Evolutionary conservation across 257 asterid genomes (phyloP).

Genomic region (Solanum microdontum): DNA sequence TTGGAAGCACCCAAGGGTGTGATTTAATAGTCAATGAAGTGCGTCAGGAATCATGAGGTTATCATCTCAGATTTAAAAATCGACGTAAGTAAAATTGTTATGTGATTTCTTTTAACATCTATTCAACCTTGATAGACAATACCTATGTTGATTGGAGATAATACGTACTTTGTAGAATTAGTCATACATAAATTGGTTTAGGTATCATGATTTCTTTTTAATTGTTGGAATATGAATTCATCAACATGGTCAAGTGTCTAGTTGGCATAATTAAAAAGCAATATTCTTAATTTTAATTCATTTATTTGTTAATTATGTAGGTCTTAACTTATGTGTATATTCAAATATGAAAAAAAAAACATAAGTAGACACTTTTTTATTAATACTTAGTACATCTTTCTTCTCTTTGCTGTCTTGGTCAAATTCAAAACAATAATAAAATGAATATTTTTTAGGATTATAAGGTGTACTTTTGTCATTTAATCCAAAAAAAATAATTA

Average conservation of each 20-base stretch:
- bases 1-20: not conserved
- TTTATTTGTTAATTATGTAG: not conserved
- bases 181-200: not conserved
- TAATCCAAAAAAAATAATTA: not conserved
- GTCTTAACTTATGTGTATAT: not conserved
- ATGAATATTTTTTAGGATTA: not conserved
- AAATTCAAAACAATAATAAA: not conserved
- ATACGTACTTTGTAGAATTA: accelerated
- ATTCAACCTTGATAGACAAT: not conserved
- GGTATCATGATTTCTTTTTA: not conserved
- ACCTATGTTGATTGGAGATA: not conserved
- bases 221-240: not conserved
- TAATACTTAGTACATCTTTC: not conserved
- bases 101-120: not conserved
- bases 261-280: not conserved
- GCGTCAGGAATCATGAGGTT: not conserved
- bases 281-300: not conserved
- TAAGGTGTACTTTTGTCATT: not conserved
- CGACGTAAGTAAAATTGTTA: not conserved
- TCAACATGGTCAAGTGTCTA: not conserved
- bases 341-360: too few species aligned
- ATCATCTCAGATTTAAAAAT: not conserved
- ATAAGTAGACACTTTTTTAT: too few species aligned
- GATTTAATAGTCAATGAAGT: not conserved
- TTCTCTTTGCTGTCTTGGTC: not conserved